Base-by-base conservation (phyloP, 306 rosid species). In the Cicer cuneatum region DNA sequence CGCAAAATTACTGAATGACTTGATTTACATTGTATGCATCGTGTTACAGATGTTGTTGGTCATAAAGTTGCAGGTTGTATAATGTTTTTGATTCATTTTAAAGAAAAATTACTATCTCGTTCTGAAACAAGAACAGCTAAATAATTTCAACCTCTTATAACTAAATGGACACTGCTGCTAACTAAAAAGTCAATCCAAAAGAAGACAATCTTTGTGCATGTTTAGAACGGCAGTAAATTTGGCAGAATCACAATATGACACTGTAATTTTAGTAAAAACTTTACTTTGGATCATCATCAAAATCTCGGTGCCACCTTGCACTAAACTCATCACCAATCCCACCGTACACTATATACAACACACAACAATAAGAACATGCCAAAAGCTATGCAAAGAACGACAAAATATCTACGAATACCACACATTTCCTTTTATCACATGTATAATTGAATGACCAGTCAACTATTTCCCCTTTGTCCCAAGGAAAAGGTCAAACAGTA, bases 391-490 rank as follows among this genome's bases (percentile, higher is more conserved):
- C 74, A 66, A 42, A 12, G 46, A 68, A 60, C 68, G 61, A 35
- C 49, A 41, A 15, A 15, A 16, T 33, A 78, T 57, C 38, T 45
- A 56, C 13, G 40, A 39, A 39, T 13, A 65, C 43, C 59, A 58
- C 47, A 64, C 4, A 51, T 60, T 61, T 19, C 68, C 69, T 16
- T 15, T n/a, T 59, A 33, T 8, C 74, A 73, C 76, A 66, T 59
- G 38, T 15, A 66, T 48, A 10, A 66, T 41, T 72, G 63, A 53
- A 73, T 1, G 65, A 33, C 35, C n/a, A 12, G 72, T 33, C 82
- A 62, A 58, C 59, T 60, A 53, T 10, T 82, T 42, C 75, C 48
- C 58, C 63, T 68, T 35, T 8, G 40, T 19, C 62, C 61, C 41
- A 12, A 73, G 5, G 2, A 7, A 71, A 71, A 35, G 4, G 3